Conservation (phyloP, 2,329 filamentous ascomycete genomes). For the Aspergillus pseudoterreus region DNA sequence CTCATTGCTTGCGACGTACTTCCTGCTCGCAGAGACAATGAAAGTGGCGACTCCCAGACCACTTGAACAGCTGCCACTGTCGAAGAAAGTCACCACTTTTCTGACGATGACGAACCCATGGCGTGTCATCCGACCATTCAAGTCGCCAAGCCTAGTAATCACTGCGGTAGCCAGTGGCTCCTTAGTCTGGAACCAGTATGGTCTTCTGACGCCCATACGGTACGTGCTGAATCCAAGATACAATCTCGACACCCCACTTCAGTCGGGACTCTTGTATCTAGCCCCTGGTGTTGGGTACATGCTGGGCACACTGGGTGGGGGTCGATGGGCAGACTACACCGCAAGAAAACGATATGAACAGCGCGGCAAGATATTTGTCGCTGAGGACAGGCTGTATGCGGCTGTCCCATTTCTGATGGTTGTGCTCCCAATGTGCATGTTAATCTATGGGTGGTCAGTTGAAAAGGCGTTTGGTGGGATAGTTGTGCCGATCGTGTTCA, state of each 20-base stretch:
- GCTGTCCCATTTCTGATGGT: background rate
- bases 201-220: background rate
- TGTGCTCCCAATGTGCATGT: background rate
- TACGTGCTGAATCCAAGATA: background rate
- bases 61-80: background rate
- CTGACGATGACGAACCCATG: background rate
- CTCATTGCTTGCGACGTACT: background rate
- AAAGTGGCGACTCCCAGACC: background rate
- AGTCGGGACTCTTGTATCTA: slow-evolving; percentile 1
- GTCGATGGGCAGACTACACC: background rate
- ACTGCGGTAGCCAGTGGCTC: background rate
- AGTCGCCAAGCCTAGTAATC: background rate
- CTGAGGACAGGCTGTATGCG: slow-evolving; percentile 1
- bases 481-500: background rate
- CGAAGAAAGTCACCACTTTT: background rate
- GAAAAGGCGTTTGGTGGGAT: background rate
- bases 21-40: background rate
- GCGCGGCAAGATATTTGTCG: background rate
- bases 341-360: background rate
- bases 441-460: background rate
- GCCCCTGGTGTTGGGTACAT: slow-evolving; percentile 1
- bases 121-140: background rate
- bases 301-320: background rate
- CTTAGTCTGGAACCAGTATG: background rate
- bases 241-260: slow-evolving; percentile 1